Evolutionary conservation across 139 green algal genomes (phyloP), one percentile per base, ranked within the genome.

Genomic region (Nannochloris sp.): DNA sequence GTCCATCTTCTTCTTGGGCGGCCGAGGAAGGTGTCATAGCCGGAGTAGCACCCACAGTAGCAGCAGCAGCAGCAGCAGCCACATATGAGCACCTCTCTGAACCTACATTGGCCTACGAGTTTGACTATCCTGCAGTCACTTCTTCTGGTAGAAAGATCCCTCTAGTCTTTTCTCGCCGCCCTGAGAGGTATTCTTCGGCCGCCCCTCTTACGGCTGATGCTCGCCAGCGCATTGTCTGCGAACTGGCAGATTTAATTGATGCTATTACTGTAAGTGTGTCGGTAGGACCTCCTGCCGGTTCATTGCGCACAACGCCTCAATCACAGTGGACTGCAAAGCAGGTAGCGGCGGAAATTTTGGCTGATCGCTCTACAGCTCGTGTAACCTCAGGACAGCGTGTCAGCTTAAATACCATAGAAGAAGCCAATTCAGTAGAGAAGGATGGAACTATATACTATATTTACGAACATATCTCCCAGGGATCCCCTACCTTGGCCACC

Each of bases 401-500:
- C 19, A 76, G 79, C 6, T 79, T 96, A 8, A 85, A 84, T 30
- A 76, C 77, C 15, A 77, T 96, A 23, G 83, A 93, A 76, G 68
- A 67, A 6, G 62, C 76, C 6, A 31, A 24, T 3, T 46, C 71
- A 23, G 72, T 77, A 2, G 45, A 46, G 1, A 77, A 82, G 54
- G 61, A 75, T 6, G 82, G 83, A 0, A 33, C 54, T 33, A 58
- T 39, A 4, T 93, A 89, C 81, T 91, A 60, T 23, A 70, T 89
- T 44, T 96, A 90, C 58, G 89, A 96, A 73, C 85, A 92, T 71
- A 58, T 88, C 3, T 81, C 81, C 7, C 77, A 88, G 78, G 87
- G 88, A 12, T 92, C 87, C 0, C 85, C 88, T 30, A 92, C 74
- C 15, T 54, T 82, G 29, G 35, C 19, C 6, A 76, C 69, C 56